Evolutionary conservation across 2,329 filamentous ascomycete genomes (phyloP).

Genomic region (Pseudogymnoascus sp.): DNA sequence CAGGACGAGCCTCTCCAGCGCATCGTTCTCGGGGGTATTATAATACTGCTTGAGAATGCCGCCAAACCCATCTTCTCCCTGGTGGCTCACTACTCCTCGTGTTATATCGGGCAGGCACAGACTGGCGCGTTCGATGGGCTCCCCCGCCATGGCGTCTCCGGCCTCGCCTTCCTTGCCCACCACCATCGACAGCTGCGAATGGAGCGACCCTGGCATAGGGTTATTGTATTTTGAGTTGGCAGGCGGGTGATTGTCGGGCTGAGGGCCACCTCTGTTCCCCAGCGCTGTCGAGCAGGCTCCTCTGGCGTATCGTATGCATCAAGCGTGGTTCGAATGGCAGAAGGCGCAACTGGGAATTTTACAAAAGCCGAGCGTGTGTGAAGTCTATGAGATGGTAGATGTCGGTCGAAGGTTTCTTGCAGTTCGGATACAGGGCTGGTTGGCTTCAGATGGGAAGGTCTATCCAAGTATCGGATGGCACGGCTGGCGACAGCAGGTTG

Average conservation of each 20-base stretch:
- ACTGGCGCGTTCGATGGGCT: slow-evolving; percentile 21
- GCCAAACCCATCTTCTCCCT: slow-evolving; percentile 24
- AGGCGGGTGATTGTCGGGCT: neutral
- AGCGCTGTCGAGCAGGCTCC: neutral
- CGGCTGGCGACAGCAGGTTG: neutral
- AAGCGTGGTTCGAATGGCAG: neutral
- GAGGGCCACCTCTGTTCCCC: neutral
- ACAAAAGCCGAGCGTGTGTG: neutral
- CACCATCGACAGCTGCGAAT: neutral
- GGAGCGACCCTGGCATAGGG: neutral
- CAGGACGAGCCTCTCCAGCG: slow-evolving; percentile 49
- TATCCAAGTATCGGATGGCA: neutral
- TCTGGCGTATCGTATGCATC: neutral
- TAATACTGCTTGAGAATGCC: slow-evolving; percentile 29
- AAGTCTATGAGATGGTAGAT: neutral
- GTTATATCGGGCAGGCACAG: slow-evolving; percentile 24
- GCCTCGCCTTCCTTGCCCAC: slow-evolving; percentile 10
- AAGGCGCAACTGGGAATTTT: neutral
- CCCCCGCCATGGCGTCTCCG: slow-evolving; percentile 13
- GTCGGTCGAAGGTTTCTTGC: neutral
- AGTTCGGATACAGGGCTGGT: neutral
- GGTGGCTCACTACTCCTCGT: slow-evolving; percentile 22
- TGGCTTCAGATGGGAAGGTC: neutral
- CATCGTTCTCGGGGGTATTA: slow-evolving; percentile 47
- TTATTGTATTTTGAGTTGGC: neutral